Evolutionary conservation across 768 basidiomycete species (phyloP).

Genomic region (Cystobasidium ongulense): DNA sequence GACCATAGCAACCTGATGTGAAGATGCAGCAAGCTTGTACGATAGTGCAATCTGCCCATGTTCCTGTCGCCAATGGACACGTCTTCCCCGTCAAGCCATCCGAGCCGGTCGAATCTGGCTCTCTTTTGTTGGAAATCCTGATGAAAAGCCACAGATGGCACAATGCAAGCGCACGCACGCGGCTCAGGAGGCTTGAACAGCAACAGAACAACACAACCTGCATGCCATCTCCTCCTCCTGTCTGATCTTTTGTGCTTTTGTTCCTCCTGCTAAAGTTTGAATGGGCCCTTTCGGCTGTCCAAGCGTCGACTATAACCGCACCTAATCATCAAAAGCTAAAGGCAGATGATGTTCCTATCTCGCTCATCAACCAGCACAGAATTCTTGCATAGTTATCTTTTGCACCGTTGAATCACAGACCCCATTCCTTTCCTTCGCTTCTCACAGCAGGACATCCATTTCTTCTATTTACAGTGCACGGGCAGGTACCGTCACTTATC

Average conservation of each 20-base stretch:
- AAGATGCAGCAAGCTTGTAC: no score
- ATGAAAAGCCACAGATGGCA: background rate
- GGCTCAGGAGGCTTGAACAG: background rate
- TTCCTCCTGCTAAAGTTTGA: background rate
- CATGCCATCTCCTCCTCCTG: background rate
- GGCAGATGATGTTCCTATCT: background rate
- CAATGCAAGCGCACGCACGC: no score
- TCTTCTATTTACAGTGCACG: background rate
- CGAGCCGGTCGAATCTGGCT: no score
- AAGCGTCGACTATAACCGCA: background rate
- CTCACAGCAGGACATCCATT: background rate
- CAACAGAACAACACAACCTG: no score
- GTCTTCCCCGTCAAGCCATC: no score
- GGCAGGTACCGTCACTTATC: background rate
- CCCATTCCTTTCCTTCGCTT: background rate
- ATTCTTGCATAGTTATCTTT: background rate
- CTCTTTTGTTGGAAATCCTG: background rate
- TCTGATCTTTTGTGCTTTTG: background rate
- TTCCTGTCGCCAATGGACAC: no score
- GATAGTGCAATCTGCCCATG: no score
- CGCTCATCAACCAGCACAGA: background rate
- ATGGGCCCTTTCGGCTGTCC: background rate
- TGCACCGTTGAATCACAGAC: background rate
- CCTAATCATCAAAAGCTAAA: no score
- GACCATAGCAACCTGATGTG: no score